phyloP scores from a whole-genome alignment of 225 moss, liverwort and hornwort species.

The Pleurozium schreberi region DNA sequence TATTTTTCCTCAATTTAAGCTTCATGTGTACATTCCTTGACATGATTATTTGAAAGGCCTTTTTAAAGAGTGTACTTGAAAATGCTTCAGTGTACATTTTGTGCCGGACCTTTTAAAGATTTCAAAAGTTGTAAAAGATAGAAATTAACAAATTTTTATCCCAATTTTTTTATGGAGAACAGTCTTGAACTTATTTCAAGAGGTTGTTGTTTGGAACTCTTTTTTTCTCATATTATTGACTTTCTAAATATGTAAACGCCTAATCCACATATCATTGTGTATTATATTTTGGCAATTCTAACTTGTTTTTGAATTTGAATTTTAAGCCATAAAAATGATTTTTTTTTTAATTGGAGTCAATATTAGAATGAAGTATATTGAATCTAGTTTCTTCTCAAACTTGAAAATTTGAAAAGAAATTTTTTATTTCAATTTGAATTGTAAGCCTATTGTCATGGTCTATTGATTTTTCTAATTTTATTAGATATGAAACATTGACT shows the following conservation, averaged over 20 bases:
- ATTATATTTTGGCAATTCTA: neutral
- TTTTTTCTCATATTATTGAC: too few species aligned
- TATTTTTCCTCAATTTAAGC: neutral
- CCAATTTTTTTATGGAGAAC: neutral
- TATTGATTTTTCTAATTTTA: neutral
- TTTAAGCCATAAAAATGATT: neutral
- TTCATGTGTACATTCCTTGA: neutral
- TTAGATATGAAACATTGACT: neutral
- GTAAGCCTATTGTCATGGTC: too few species aligned
- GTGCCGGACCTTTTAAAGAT: neutral
- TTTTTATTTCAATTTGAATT: neutral
- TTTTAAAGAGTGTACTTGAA: neutral
- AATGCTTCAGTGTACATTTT: neutral
- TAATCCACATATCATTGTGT: rapidly evolving
- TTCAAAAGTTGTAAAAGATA: neutral
- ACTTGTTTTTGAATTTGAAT: rapidly evolving
- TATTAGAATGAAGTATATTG: neutral
- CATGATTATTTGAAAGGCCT: neutral
- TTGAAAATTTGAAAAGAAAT: neutral
- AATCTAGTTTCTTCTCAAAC: neutral
- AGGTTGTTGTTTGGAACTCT: neutral
- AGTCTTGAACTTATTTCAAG: neutral
- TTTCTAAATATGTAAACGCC: neutral
- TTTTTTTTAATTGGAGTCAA: rapidly evolving
- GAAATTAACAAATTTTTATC: neutral